A percentile compares a stretch with the other conserved stretches of the same genome.
Evolutionary conservation across 1,139 yeast genomes (phyloP).

Genomic region (Suhomyces terraborum): DNA sequence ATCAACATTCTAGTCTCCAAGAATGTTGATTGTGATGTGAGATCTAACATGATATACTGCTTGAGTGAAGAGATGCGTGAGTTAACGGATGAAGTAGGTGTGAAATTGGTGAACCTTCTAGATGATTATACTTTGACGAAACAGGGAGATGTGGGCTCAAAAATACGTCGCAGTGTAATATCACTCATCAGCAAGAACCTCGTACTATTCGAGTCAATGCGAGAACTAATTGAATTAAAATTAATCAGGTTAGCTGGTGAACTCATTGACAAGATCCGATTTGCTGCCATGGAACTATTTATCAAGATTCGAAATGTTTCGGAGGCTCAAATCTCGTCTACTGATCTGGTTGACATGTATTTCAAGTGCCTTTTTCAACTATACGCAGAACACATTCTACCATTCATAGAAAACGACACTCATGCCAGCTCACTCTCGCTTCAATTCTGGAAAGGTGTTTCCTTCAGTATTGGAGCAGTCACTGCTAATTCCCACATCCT

Average conservation of each 20-base stretch:
- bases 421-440: constrained; percentile 20
- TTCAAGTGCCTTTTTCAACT: constrained; percentile 29
- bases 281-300: constrained; percentile 30
- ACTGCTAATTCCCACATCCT: constrained; percentile 55
- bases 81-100: constrained; percentile 15
- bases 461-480: constrained; percentile 61
- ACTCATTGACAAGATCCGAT: constrained; percentile 35
- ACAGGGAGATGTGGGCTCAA: constrained; percentile 81
- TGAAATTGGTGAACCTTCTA: constrained; percentile 33
- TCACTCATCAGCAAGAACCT: constrained; percentile 35
- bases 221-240: constrained; percentile 20
- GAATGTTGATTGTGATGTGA: constrained; percentile 28
- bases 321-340: constrained; percentile 8
- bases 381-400: constrained; percentile 15
- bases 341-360: constrained; percentile 19
- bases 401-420: constrained; percentile 10
- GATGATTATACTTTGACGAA: constrained; percentile 69
- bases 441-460: constrained; percentile 59
- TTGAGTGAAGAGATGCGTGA: constrained; percentile 1
- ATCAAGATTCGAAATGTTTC: constrained; percentile 8
- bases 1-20: constrained; percentile 22
- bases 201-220: constrained; percentile 3
- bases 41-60: constrained; percentile 26
- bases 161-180: constrained; percentile 58
- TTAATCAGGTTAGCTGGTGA: constrained; percentile 61